A percentile compares a stretch with the other conserved stretches of the same genome.
phyloP scores from a whole-genome alignment of 2,329 filamentous ascomycete genomes.

The Dothideomycetes sp. region DNA sequence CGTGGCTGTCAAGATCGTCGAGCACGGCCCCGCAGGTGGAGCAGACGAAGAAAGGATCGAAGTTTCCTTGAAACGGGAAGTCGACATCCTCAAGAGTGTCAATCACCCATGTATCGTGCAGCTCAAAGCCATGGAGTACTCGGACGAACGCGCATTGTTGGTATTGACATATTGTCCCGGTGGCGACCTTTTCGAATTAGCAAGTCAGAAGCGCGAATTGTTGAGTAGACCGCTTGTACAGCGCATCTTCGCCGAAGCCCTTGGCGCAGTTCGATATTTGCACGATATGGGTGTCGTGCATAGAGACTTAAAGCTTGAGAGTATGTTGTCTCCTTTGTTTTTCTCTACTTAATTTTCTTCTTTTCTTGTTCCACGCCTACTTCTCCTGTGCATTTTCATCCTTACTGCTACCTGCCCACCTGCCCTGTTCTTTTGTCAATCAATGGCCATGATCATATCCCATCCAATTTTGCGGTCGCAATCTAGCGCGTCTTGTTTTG shows the following conservation, averaged over 20 bases:
- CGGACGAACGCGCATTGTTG: conserved; percentile 69
- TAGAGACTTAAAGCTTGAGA: conserved; percentile 96
- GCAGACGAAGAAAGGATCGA: conserved; percentile 89
- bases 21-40: conserved; percentile 86
- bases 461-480: no score
- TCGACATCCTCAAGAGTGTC: conserved; percentile 84
- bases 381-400: not conserved
- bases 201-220: conserved; percentile 57
- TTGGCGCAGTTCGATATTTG: conserved; percentile 75
- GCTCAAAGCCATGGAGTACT: conserved; percentile 82
- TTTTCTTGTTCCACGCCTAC: not conserved
- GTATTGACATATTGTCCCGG: conserved; percentile 88
- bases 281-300: conserved; percentile 83
- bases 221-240: conserved; percentile 61
- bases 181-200: conserved; percentile 89
- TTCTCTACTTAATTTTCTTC: conserved; percentile 6
- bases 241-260: conserved; percentile 80
- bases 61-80: conserved; percentile 84
- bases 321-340: conserved; percentile 42
- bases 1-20: conserved; percentile 90
- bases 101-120: conserved; percentile 84
- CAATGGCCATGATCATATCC: no score
- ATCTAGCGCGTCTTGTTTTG: no score
- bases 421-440: not conserved
- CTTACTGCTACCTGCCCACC: not conserved